Conservation (phyloP, 805 yeast genomes). For the Candida sithepensis region DNA sequence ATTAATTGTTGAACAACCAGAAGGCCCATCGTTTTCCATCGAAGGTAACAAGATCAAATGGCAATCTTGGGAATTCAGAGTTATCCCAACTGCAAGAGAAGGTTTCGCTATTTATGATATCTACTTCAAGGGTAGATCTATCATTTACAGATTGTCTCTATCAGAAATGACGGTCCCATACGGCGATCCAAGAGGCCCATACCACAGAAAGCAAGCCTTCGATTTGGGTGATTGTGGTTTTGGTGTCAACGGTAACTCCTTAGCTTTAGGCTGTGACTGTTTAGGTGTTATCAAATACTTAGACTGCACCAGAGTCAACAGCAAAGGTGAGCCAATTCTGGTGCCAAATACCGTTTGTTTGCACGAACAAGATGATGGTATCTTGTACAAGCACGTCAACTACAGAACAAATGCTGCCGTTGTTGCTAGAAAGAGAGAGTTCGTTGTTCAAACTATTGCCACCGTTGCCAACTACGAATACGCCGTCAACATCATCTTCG, state of each 20-base stretch:
- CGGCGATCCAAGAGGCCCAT: slow-evolving; percentile 81
- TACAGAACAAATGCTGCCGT: slow-evolving; percentile 68
- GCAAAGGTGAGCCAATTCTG: slow-evolving; percentile 58
- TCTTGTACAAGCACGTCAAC: slow-evolving; percentile 75
- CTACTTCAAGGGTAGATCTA: slow-evolving; percentile 70
- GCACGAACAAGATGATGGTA: slow-evolving; percentile 78
- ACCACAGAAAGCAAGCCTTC: slow-evolving; percentile 83
- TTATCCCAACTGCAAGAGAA: slow-evolving; percentile 68
- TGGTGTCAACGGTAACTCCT: slow-evolving; percentile 66
- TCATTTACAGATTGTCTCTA: slow-evolving; percentile 67
- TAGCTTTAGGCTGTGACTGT: slow-evolving; percentile 78
- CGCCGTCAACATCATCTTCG: slow-evolving; percentile 66
- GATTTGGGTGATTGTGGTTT: slow-evolving; percentile 86
- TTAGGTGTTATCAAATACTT: slow-evolving; percentile 73
- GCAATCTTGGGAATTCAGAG: slow-evolving; percentile 85
- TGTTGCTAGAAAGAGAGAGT: slow-evolving; percentile 74
- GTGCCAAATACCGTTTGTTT: slow-evolving; percentile 71
- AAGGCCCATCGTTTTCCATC: slow-evolving; percentile 68
- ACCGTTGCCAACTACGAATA: slow-evolving; percentile 86
- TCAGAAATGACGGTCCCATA: slow-evolving; percentile 89
- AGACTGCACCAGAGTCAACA: slow-evolving; percentile 53
- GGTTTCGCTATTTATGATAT: slow-evolving; percentile 75
- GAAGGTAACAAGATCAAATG: slow-evolving; percentile 63
- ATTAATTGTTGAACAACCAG: slow-evolving; percentile 67
- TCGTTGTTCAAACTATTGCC: slow-evolving; percentile 75